These are phyloP conservation scores for Irpex sp. DNA, from an alignment of 1,284 basidiomycete genomes.

Conservation along the genomic window DNA sequence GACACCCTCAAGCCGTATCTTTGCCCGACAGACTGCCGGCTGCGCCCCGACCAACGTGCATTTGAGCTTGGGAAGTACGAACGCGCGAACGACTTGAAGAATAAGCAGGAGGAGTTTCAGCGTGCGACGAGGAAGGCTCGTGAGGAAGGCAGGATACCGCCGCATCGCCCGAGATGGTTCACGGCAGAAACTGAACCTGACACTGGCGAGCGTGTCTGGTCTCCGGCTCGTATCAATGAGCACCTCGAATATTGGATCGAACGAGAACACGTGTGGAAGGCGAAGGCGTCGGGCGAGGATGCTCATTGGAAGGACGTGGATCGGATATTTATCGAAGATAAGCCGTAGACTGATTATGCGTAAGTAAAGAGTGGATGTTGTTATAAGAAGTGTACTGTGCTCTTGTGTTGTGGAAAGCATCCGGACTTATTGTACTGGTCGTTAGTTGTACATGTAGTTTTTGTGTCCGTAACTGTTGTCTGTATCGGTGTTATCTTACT, in stretches of 20 bases:
- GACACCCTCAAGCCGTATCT: constrained; percentile 71
- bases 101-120: constrained; percentile 86
- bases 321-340: constrained; percentile 74
- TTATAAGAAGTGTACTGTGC: too few species aligned
- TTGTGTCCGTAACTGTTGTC: too few species aligned
- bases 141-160: constrained; percentile 71
- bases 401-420: too few species aligned
- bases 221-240: constrained; percentile 53
- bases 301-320: constrained; percentile 70
- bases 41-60: constrained; percentile 93
- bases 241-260: constrained; percentile 83
- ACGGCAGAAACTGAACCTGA: constrained; percentile 74
- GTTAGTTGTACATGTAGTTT: too few species aligned
- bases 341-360: constrained; percentile 20
- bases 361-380: too few species aligned
- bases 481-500: too few species aligned
- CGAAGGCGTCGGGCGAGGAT: constrained; percentile 29
- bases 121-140: constrained; percentile 73
- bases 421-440: too few species aligned
- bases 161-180: constrained; percentile 87
- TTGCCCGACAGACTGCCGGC: constrained; percentile 90
- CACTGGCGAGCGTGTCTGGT: constrained; percentile 85
- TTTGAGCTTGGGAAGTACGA: constrained; percentile 94
- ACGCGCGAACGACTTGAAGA: constrained; percentile 85
- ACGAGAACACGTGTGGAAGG: constrained; percentile 64